Conservation (phyloP, 2,329 filamentous ascomycete genomes). For the Verticillium zaregamsianum region DNA sequence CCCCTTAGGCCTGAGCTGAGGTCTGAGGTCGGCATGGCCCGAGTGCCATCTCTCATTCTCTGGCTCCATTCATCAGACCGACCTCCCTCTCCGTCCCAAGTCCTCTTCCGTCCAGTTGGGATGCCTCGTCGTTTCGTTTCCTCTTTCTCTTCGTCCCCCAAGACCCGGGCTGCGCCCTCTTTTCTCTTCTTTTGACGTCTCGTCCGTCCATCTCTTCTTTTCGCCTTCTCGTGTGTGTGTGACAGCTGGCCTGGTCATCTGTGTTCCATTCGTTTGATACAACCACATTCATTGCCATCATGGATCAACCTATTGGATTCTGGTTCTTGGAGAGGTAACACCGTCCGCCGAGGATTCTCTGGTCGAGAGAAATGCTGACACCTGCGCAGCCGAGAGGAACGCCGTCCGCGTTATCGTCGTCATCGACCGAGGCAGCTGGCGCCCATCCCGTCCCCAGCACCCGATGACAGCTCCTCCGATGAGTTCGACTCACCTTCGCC, state of each 20-base stretch:
- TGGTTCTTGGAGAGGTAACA: background rate
- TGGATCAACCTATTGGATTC: background rate
- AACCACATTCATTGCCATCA: background rate
- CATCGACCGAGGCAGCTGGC: background rate
- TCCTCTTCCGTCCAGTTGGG: background rate
- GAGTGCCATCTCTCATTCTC: background rate
- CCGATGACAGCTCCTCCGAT: conserved; percentile 1
- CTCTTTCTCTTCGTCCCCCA: background rate
- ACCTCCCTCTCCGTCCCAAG: background rate
- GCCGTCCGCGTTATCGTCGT: background rate
- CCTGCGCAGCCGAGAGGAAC: background rate
- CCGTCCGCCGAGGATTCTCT: too few relatives aligned
- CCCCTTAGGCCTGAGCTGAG: background rate
- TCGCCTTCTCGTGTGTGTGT: background rate
- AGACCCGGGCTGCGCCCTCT: background rate
- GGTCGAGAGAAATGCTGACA: background rate
- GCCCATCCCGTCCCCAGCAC: background rate
- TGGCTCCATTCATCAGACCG: background rate
- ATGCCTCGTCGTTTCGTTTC: background rate
- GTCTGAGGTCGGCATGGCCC: background rate
- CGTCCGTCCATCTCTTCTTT: background rate
- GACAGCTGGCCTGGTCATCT: background rate
- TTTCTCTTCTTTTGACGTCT: background rate
- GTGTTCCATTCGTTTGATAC: background rate
- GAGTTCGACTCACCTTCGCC: conserved; percentile 10